Base-by-base conservation (phyloP, 2,329 filamentous ascomycete species). In the Clonostachys rhizophaga region DNA sequence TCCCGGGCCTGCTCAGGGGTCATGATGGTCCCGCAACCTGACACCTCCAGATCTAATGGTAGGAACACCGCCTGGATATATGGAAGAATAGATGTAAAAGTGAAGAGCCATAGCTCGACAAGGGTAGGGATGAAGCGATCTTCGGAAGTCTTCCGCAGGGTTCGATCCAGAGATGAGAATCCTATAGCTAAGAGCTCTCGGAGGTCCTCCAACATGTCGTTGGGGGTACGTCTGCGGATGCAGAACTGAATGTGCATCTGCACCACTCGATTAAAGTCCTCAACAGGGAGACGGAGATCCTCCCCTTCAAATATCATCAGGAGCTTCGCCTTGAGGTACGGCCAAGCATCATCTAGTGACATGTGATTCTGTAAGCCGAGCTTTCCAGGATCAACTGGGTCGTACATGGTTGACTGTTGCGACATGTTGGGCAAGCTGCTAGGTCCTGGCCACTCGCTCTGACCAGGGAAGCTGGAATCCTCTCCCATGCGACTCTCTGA, bases 61-160 rank as follows among this genome's bases (percentile, higher is more conserved):
- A 99, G 72, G 61, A 99, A 96, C 1, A 96, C 91, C 2, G 92
- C 91, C 69, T 97, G 92, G 57, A 99, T 84, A 60, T 96, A 97
- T 0, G 94, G 94, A 6, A 97, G 69, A 36, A 97, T 89, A 7
- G 82, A 87, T 4, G 90, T 92, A 58, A 96, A 96, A 0, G 94
- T 91, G 42, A 94, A 84, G 49, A 95, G 81, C 94, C 94, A 99
- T 60, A 96, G 84, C 61, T 96, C 90, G 3, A 96, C 92, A 1
- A 99, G 75, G 47, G 90, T 84, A 0, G 90, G 89, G 18, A 97
- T 90, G n/a, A 97, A 79, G 34, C 86, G 81, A 50, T 96, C 91
- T 59, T 97, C 92, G 0, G 89, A 78, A 1, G 90, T 84, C 42
- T 82, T 81, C 44, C 85, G 81, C 16, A 97, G 71, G 0, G 89